Evolutionary conservation across 148 eudicot species (phyloP), one percentile per base, ranked within the genome.

Genomic region (Polygonum maritimum): DNA sequence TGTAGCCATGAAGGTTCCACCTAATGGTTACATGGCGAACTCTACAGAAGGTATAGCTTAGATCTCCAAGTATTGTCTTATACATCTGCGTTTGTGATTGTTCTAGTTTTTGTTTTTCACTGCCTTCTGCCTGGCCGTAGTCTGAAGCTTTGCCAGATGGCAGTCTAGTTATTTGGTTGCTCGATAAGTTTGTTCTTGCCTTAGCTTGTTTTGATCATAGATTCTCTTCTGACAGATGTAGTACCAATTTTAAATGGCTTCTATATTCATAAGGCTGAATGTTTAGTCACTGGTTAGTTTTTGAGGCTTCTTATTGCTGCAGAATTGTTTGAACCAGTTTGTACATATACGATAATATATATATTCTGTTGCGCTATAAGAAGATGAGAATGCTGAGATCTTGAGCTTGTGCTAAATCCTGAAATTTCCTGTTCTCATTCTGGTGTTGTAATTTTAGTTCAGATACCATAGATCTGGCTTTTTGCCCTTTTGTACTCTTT

Each of bases 1-100:
- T 65, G 54, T 41, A 58, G 76, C 77, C 62, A 93, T 91, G 98
- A 93, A 89, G 85, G 86, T 88, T 82, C 94, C 97, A 15, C 75
- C 94, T 75, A 88, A 86, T 84, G 92, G 88, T 31, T 88, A 82
- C 86, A 73, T 89, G 74, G 52, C 89, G 74, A 93, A 81, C 80
- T 62, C 93, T 9, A 82, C 67, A 75, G 91, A 87, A 86, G 83
- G 84, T 82, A 3, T 62, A 67, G 40, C 19, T 6, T 26, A 18
- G 35, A 77, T 76, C 31, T 67, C 4, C 44, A 26, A 55, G 7
- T 39, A 35, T 57, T 9, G 22, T 19, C 40, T 70, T 40, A 9
- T 36, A 60, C 58, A 62, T 58, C 79, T 54, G n/a, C 81, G 7
- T 39, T 74, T 74, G 76, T 65, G n/a, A 38, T 49, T 6, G 7